phyloP scores from a whole-genome alignment of 1,139 yeast species.

The Pichia sp. region DNA sequence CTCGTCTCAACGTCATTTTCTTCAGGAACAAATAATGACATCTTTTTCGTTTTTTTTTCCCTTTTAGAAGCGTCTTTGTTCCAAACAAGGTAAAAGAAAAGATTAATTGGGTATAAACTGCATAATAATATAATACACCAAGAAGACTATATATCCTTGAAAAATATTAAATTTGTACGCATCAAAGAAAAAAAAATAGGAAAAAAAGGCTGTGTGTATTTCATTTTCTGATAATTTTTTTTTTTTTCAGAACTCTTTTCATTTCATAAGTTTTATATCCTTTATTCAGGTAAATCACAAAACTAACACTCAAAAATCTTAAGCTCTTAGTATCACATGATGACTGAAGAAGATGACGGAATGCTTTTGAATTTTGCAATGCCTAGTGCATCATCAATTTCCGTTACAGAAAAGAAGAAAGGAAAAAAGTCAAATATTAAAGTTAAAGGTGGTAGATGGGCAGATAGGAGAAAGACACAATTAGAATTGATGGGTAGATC shows the following conservation, averaged over 20 bases:
- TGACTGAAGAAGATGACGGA: constrained; percentile 50
- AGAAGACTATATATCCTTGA: too few relatives aligned
- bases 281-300: not conserved
- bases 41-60: not conserved
- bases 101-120: too few relatives aligned
- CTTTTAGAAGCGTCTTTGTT: too few relatives aligned
- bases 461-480: constrained; percentile 61
- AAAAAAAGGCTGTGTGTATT: too few relatives aligned
- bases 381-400: constrained; percentile 16
- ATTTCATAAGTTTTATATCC: too few relatives aligned
- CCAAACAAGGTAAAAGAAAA: too few relatives aligned
- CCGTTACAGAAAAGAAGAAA: constrained; percentile 15
- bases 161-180: too few relatives aligned
- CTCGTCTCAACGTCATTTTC: constrained; percentile 17
- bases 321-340: not conserved
- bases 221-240: too few relatives aligned
- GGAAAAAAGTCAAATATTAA: constrained; percentile 30
- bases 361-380: constrained; percentile 57
- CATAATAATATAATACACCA: too few relatives aligned
- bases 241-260: too few relatives aligned
- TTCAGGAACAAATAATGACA: constrained; percentile 28
- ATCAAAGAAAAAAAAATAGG: too few relatives aligned
- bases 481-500: constrained; percentile 44
- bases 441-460: constrained; percentile 71
- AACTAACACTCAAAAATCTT: too few relatives aligned